Conservation (phyloP, 2,329 filamentous ascomycete species). For the Trichoderma harzianum region DNA sequence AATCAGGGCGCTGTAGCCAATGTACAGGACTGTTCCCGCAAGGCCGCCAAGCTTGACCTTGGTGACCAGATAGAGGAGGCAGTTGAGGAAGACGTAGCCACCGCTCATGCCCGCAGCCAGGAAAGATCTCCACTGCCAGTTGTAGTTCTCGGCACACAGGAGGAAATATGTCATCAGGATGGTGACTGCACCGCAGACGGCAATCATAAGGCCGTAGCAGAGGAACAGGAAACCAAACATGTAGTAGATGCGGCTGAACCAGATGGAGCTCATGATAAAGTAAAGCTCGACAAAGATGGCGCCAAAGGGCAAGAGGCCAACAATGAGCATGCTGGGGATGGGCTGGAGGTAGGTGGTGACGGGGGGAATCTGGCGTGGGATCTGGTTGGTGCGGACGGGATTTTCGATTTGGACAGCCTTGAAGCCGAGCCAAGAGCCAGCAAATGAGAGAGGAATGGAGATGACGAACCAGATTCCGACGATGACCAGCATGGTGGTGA, state of each 20-base stretch:
- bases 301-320: constrained; percentile 88
- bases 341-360: constrained; percentile 78
- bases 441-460: constrained; percentile 84
- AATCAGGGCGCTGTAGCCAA: constrained; percentile 87
- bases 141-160: constrained; percentile 93
- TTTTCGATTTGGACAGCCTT: constrained; percentile 67
- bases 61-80: constrained; percentile 84
- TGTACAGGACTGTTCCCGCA: constrained; percentile 83
- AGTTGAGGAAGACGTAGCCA: constrained; percentile 87
- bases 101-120: constrained; percentile 86
- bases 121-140: constrained; percentile 98
- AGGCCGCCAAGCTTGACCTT: constrained; percentile 82
- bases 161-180: constrained; percentile 95
- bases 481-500: constrained; percentile 94
- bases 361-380: constrained; percentile 91
- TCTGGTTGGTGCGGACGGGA: constrained; percentile 94
- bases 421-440: constrained; percentile 92
- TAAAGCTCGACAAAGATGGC: constrained; percentile 98
- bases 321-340: constrained; percentile 85
- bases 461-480: constrained; percentile 96
- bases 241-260: constrained; percentile 99
- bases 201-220: constrained; percentile 95
- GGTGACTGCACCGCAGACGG: constrained; percentile 88
- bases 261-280: constrained; percentile 99
- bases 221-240: constrained; percentile 99